Evolutionary conservation across 225 moss, liverwort and hornwort genomes (phyloP), one percentile per base, ranked within the genome.

Genomic region (Pleurozium schreberi): DNA sequence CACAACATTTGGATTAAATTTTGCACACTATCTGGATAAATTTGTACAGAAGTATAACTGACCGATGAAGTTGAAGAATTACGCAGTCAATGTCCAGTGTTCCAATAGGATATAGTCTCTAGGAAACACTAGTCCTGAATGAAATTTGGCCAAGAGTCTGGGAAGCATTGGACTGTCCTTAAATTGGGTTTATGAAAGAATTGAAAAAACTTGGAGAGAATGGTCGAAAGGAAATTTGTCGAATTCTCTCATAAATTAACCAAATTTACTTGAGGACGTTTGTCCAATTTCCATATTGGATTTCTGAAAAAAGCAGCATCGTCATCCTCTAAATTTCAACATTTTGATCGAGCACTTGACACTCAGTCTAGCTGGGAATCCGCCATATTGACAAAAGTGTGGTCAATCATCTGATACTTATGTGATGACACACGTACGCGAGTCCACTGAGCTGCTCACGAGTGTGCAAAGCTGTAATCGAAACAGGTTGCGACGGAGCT

Each of bases 401-500:
- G 70, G 42, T 70, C 57, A 20, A 57, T 57, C 26, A 9, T 70
- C 26, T 27, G 42, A 26, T 71, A 59, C 5, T 59, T 59, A 43
- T 71, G 71, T 27, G 9, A 28, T 42, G 27, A 43, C 25, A 17
- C 5, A 10, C 11, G 26, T 26, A 42, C 26, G 8, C 4, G 5
- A 43, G 25, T 6, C 6, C 5, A 30, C 36, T 75, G 25, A 85
- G 25, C 75, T 45, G 45, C 73, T 59, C 69, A 57, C 6, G 15
- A 14, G 36, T 59, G 57, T 68, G 68, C 40, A 9, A 75, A 64
- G 31, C 28, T 17, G 5, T 38, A 11, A 49, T 49, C 17, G 57
- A 49, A 75, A 43, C 70, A 94, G 94, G 87, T 92, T 75, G 91
- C 71, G 33, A 84, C 94, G 76, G 94, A 94, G 90, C 43, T 91